Percentiles rank a stretch among this genome's conserved stretches.
These are phyloP conservation scores for Aspergillus egyptiacus DNA, from an alignment of 495 filamentous ascomycete species.

Conservation along the genomic window DNA sequence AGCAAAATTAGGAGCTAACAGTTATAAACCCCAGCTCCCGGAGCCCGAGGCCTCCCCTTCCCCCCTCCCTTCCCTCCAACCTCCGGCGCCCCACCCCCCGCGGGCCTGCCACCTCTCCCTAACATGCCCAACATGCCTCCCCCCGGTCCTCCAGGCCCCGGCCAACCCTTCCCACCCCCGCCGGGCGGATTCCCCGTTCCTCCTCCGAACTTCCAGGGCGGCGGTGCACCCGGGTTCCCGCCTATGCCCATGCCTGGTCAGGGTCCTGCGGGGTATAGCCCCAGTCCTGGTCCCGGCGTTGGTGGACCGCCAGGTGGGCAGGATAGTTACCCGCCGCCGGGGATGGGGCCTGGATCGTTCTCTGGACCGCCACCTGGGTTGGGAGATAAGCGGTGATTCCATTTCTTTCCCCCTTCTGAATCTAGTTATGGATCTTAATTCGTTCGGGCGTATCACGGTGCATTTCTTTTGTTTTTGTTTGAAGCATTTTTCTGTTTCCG, in stretches of 20 bases:
- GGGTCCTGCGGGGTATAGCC: constrained; percentile 21
- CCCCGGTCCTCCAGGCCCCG: constrained; percentile 26
- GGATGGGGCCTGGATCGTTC: constrained; percentile 10
- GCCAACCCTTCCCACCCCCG: constrained; percentile 54
- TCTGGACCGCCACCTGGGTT: constrained; percentile 22
- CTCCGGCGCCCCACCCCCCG: constrained; percentile 33
- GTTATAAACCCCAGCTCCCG: constrained; percentile 46
- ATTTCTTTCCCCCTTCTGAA: neutral
- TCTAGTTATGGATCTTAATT: neutral
- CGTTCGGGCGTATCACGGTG: too few relatives aligned
- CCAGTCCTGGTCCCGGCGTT: constrained; percentile 21
- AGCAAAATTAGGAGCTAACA: constrained; percentile 17
- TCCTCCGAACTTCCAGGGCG: constrained; percentile 42
- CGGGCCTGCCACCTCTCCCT: constrained; percentile 31
- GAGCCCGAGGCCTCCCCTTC: constrained; percentile 61
- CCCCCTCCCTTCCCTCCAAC: constrained; percentile 48
- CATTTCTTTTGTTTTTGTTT: neutral
- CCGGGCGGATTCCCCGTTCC: constrained; percentile 49
- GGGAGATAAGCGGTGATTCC: constrained; percentile 16
- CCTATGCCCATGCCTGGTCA: constrained; percentile 23
- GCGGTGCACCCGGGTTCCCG: constrained; percentile 29
- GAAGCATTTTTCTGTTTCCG: too few relatives aligned
- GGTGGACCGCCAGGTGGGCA: constrained; percentile 22
- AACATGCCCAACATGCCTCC: constrained; percentile 36
- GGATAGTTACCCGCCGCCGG: constrained; percentile 27